These are phyloP conservation scores for Albizia julibrissin DNA, from an alignment of 306 rosid species.

Conservation along the genomic window DNA sequence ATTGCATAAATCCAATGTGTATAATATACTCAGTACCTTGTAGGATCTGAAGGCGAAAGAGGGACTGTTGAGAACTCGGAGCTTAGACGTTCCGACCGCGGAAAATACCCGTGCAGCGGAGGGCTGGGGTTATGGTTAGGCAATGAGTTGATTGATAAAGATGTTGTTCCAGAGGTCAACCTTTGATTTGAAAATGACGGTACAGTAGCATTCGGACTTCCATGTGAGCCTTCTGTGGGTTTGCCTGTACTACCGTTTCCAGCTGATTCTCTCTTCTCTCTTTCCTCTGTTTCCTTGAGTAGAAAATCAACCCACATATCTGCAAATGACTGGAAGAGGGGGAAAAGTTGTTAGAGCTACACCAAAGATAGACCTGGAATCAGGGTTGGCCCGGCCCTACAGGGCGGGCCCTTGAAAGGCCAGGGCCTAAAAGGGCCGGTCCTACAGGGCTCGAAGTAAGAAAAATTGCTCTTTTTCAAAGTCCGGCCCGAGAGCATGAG, in stretches of 20 bases:
- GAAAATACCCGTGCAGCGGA: slow-evolving; percentile 44
- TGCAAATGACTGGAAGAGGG: slow-evolving; percentile 83
- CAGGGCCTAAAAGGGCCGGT: too few species aligned
- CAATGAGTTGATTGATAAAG: slow-evolving; percentile 39
- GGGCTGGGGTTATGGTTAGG: slow-evolving; percentile 47
- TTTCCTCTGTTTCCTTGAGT: slow-evolving; percentile 86
- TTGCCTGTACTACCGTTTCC: slow-evolving; percentile 37
- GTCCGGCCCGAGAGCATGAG: too few species aligned
- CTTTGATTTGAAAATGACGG: slow-evolving; percentile 38
- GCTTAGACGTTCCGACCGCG: slow-evolving; percentile 57
- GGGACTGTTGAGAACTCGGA: slow-evolving; percentile 92
- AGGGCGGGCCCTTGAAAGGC: too few species aligned
- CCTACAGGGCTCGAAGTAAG: too few species aligned
- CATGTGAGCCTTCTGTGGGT: slow-evolving; percentile 47
- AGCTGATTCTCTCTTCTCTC: slow-evolving; percentile 70
- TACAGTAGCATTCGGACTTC: slow-evolving; percentile 30
- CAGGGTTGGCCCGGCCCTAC: too few species aligned
- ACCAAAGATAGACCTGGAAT: too few species aligned
- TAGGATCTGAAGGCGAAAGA: slow-evolving; percentile 66
- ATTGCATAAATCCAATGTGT: slow-evolving; percentile 47
- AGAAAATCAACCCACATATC: slow-evolving; percentile 99
- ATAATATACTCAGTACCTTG: slow-evolving; percentile 52
- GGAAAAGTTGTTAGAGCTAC: slow-evolving; percentile 17
- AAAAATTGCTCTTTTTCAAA: too few species aligned
- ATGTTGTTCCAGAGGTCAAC: slow-evolving; percentile 40